A percentile compares a stretch with the other conserved stretches of the same genome.
Conservation (phyloP, 208 protist genomes). For the Herpetomonas samuelpessoai region DNA sequence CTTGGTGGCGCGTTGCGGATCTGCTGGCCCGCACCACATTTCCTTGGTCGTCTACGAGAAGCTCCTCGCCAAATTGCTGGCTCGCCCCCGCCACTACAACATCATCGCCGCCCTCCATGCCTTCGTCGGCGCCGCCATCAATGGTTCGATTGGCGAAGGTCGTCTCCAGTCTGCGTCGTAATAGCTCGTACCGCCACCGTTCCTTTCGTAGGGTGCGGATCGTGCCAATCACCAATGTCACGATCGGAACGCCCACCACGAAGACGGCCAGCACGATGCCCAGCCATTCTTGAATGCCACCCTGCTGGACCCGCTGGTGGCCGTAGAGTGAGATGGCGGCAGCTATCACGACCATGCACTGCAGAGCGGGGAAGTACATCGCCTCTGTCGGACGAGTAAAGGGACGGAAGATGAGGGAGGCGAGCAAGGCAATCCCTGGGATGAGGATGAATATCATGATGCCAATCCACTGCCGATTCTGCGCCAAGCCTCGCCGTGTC, state of each 20-base stretch:
- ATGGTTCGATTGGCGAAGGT: constrained; percentile 8
- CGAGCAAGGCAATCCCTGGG: constrained; percentile 30
- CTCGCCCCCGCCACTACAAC: neutral
- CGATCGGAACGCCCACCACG: constrained; percentile 35
- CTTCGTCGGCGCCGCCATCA: neutral
- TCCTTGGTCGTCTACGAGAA: neutral
- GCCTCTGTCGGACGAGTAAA: constrained; percentile 57
- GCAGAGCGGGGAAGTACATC: constrained; percentile 35
- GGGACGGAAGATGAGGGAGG: constrained; percentile 26
- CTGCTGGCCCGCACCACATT: too few species aligned
- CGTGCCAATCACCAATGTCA: constrained; percentile 42
- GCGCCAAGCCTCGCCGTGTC: constrained; percentile 17
- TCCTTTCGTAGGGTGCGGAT: constrained; percentile 50
- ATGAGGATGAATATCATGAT: constrained; percentile 46
- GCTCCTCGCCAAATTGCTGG: neutral
- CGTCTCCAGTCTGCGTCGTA: constrained; percentile 37
- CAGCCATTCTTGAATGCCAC: constrained; percentile 22
- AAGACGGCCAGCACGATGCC: constrained; percentile 34
- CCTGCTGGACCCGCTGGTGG: constrained; percentile 5
- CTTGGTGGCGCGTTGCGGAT: neutral
- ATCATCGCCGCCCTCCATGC: neutral
- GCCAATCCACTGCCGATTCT: constrained; percentile 29
- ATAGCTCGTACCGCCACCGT: constrained; percentile 35
- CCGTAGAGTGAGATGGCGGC: constrained; percentile 31
- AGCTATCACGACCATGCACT: constrained; percentile 42